Evolutionary conservation across 1,284 basidiomycete species (phyloP).

Genomic region (Apiotrichum porosum): DNA sequence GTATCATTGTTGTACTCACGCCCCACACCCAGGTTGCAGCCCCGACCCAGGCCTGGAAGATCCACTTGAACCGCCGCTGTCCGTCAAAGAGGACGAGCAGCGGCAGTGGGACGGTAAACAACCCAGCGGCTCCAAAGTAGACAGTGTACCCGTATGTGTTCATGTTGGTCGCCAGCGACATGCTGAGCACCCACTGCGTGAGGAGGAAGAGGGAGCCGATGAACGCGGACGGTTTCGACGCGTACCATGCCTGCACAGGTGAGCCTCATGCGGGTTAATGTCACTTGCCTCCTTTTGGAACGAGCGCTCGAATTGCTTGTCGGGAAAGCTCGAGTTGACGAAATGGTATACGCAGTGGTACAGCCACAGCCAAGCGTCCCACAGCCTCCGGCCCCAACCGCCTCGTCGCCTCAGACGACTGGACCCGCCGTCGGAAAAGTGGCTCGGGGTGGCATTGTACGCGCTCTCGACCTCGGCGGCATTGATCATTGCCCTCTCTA

Average conservation of each 20-base stretch:
- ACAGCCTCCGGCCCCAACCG: not conserved
- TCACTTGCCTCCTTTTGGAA: slow-evolving; percentile 37
- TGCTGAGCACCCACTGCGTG: slow-evolving; percentile 12
- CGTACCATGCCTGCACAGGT: slow-evolving; percentile 30
- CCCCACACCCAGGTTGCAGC: slow-evolving; percentile 39
- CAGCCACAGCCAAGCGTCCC: not conserved
- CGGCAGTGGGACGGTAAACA: slow-evolving; percentile 39
- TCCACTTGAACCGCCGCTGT: slow-evolving; percentile 2
- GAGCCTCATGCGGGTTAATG: slow-evolving; percentile 21
- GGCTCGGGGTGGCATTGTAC: not conserved
- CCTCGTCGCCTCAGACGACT: not conserved
- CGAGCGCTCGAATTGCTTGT: slow-evolving; percentile 36
- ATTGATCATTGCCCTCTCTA: too few species aligned
- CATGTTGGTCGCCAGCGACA: too few species aligned
- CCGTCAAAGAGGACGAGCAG: slow-evolving; percentile 36
- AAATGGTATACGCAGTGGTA: too few species aligned
- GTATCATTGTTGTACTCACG: slow-evolving; percentile 14
- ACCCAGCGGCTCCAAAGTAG: slow-evolving; percentile 35
- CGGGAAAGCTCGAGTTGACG: slow-evolving; percentile 39
- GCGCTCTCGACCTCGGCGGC: not conserved
- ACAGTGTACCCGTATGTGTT: not conserved
- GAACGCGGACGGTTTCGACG: slow-evolving; percentile 10
- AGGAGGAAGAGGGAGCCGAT: slow-evolving; percentile 34
- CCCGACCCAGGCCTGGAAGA: slow-evolving; percentile 41
- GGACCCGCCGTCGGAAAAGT: not conserved